Evolutionary conservation across 306 rosid species (phyloP), one percentile per base, ranked within the genome.

Genomic region (Adenanthera pavonina): DNA sequence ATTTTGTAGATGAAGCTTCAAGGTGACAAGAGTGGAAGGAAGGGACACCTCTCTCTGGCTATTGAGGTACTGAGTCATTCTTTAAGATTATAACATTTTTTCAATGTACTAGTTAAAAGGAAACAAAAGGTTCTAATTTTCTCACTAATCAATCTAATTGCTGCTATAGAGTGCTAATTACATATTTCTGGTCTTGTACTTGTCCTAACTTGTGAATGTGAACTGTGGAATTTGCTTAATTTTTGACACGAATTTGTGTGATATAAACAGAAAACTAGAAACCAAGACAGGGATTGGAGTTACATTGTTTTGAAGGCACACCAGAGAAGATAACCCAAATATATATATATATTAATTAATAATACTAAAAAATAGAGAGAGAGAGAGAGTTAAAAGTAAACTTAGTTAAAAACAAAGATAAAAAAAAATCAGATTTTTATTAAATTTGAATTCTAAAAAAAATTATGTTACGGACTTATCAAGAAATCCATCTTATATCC

Each of bases 1-100:
- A 61, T 92, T 76, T 33, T 85, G 82, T 90, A 95, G 99, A 95
- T 95, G 99, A 95, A 89, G 85, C 78, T 95, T 78, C 89, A 93
- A 86, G 98, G 99, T 41, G 99, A 93, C 86, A 95, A 90, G 69
- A 89, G 86, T 14, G 95, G 95, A 81, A 89, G 95, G 86, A 91
- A 91, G 81, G 95, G 95, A 6, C 93, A 91, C 65, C 93, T 91
- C 67, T 87, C 91, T 44, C 91, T 91, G 44, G 91, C 95, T 54
- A 91, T 93, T 36, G 93, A 91, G 93, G 94, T 90, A 85, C 33
- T 7, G 51, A 75, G 43, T 54, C 75, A 15, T 69, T 56, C 40
- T 40, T 71, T 53, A 57, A 4, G 35, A 53, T 38, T 57, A 61
- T 61, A n/a, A 52, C 33, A 38, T 67, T 25, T 43, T n/a, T 75